A percentile compares a stretch with the other conserved stretches of the same genome.
Evolutionary conservation across 2,329 filamentous ascomycete species (phyloP).

Genomic region (Colletotrichum brevisporum): DNA sequence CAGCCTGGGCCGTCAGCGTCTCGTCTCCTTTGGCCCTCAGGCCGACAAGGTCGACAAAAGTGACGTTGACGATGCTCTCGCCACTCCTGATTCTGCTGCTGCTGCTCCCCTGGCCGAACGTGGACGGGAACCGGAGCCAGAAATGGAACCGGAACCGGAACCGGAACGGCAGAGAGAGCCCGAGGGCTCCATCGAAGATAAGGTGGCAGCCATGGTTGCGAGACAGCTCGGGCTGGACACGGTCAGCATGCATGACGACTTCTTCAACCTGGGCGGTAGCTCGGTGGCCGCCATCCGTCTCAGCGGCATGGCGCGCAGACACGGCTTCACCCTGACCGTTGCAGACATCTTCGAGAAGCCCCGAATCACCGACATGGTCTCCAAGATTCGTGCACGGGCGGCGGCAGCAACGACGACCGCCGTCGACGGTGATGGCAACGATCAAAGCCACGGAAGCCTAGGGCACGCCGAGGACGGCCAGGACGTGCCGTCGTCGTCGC

Average conservation of each 20-base stretch:
- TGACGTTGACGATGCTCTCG: too few species aligned
- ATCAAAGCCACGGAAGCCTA: too few species aligned
- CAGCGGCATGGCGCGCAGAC: background rate
- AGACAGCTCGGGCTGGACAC: background rate
- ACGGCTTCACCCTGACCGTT: background rate
- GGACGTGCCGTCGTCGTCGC: too few species aligned
- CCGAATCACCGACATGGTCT: slow-evolving; percentile 1
- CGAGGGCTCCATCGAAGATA: background rate
- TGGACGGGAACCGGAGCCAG: too few species aligned
- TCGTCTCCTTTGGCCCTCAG: background rate
- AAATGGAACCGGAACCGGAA: too few species aligned
- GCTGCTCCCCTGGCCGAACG: too few species aligned
- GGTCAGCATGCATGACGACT: slow-evolving; percentile 40
- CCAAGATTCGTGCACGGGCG: background rate
- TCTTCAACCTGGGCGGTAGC: slow-evolving; percentile 45
- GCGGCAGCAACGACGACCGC: too few species aligned
- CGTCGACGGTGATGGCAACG: too few species aligned
- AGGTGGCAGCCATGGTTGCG: slow-evolving; percentile 1
- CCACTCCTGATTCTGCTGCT: too few species aligned
- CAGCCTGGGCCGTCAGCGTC: background rate
- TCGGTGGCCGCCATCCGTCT: slow-evolving; percentile 46
- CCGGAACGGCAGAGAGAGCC: background rate
- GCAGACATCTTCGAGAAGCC: slow-evolving; percentile 18
- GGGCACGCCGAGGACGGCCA: too few species aligned
- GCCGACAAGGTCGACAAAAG: too few species aligned